A percentile compares a stretch with the other conserved stretches of the same genome.
Evolutionary conservation across 2,329 filamentous ascomycete species (phyloP).

Genomic region (Arthrinium phaeospermum): DNA sequence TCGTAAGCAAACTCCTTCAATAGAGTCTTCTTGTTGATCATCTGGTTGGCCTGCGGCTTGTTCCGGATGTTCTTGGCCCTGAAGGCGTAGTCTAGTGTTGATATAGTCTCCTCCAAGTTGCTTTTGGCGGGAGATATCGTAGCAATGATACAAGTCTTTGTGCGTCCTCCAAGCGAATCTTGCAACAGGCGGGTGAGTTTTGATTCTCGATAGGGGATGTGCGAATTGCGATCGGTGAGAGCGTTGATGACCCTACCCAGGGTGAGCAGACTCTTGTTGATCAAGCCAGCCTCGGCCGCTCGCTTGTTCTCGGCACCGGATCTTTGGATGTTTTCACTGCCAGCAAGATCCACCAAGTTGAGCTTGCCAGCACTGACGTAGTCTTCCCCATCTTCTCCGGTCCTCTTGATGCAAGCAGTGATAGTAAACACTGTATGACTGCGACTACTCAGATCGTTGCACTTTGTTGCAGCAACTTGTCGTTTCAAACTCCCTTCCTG

Average conservation of each 20-base stretch:
- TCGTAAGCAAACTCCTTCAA: slow-evolving; percentile 88
- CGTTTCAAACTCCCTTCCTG: slow-evolving; percentile 90
- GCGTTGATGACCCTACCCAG: slow-evolving; percentile 97
- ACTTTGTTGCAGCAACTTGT: slow-evolving; percentile 99
- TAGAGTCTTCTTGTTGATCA: slow-evolving; percentile 91
- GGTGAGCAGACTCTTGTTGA: slow-evolving; percentile 97
- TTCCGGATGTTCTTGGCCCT: slow-evolving; percentile 98
- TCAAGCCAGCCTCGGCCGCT: slow-evolving; percentile 91
- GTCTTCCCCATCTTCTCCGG: slow-evolving; percentile 83
- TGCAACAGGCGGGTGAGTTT: slow-evolving; percentile 94
- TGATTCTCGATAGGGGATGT: slow-evolving; percentile 92
- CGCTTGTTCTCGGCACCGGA: slow-evolving; percentile 98
- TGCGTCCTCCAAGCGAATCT: slow-evolving; percentile 93
- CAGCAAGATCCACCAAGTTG: slow-evolving; percentile 94
- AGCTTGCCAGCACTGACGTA: slow-evolving; percentile 91
- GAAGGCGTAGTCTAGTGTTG: slow-evolving; percentile 96
- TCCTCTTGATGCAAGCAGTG: slow-evolving; percentile 86
- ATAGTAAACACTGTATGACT: slow-evolving; percentile 98
- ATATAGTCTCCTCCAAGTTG: slow-evolving; percentile 97
- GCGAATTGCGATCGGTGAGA: slow-evolving; percentile 81
- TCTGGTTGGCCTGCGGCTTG: slow-evolving; percentile 92
- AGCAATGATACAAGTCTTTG: slow-evolving; percentile 98
- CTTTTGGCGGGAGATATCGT: slow-evolving; percentile 93
- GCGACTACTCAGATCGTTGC: slow-evolving; percentile 95
- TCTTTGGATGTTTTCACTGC: slow-evolving; percentile 96